Evolutionary conservation across 805 yeast species (phyloP), one percentile per base, ranked within the genome.

Genomic region (Saccharomyces mikatae): DNA sequence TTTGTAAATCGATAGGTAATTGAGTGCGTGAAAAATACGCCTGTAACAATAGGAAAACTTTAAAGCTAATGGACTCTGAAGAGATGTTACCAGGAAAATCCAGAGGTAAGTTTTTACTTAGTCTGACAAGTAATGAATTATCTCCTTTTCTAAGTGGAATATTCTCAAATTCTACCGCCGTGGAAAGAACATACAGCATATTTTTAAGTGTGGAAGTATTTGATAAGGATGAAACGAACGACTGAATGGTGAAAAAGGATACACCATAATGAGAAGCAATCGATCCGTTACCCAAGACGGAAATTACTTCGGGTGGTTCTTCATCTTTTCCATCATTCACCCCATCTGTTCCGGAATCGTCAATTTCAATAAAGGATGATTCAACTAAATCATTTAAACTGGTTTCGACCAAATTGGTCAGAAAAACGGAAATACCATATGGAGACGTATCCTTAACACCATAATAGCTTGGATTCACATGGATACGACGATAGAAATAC

Each of bases 391-490:
- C 95, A 31, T 76, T 76, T 58, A 92, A 63, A 0, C 88, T 76
- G 5, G 71, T 73, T 64, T 94, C 98, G 11, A 92, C 86, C 11
- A 89, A 65, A 49, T 90, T 97, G 0, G 97, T 90, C 46, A 94
- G 71, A 67, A 77, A 89, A 52, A 86, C 91, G 1, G 96, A 89
- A 6, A 92, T 68, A 0, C 95, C 96, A 30, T 78, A 69, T 47
- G 81, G 81, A 1, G 87, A 72, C 2, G 77, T 74, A 56, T 84
- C 87, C 46, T 74, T 74, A 6, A 89, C 79, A n/a, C 90, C 96
- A 65, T 94, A 94, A 66, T 80, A 94, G 55, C 94, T 82, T 3
- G 99, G 97, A 67, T 94, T 94, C 36, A 80, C 76, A 54, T 82
- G 86, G 22, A 94, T 67, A 51, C 98, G 76, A 58, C 95, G 76